Conservation (phyloP, 1,284 basidiomycete genomes). For the Kwoniella shivajii region DNA sequence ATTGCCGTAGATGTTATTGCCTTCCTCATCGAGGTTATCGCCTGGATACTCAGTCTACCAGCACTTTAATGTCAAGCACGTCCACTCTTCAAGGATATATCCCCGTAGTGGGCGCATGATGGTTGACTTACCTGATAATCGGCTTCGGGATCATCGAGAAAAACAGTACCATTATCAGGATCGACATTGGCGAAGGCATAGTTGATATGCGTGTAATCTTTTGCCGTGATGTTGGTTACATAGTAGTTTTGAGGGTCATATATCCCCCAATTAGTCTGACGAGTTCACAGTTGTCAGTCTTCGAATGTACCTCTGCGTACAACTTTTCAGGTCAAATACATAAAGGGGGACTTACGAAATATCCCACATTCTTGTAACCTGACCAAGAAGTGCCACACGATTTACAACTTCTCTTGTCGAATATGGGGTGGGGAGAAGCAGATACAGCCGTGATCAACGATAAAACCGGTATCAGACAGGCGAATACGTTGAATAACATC, state of each 20-base stretch:
- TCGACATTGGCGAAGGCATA: constrained; percentile 84
- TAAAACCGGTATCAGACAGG: background rate
- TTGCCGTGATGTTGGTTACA: constrained; percentile 60
- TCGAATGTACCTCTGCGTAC: no score
- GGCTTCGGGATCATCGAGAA: constrained; percentile 72
- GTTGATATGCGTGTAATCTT: constrained; percentile 69
- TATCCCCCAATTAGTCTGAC: constrained; percentile 13
- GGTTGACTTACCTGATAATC: constrained; percentile 63
- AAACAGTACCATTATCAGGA: constrained; percentile 63
- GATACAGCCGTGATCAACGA: background rate
- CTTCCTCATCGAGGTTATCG: constrained; percentile 75
- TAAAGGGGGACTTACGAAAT: constrained; percentile 4
- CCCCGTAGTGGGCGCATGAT: no score
- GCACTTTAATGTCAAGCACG: background rate
- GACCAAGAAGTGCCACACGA: background rate
- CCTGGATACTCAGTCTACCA: constrained; percentile 54
- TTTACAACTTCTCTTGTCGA: background rate
- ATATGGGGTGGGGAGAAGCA: background rate
- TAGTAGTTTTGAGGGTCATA: constrained; percentile 13
- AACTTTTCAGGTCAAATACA: no score
- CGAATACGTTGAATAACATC: background rate
- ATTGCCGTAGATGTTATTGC: constrained; percentile 68
- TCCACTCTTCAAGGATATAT: no score
- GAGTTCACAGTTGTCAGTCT: no score
- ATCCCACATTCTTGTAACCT: constrained; percentile 15